Conservation (phyloP, 1,284 basidiomycete species). For the Volvariella volvacea region DNA sequence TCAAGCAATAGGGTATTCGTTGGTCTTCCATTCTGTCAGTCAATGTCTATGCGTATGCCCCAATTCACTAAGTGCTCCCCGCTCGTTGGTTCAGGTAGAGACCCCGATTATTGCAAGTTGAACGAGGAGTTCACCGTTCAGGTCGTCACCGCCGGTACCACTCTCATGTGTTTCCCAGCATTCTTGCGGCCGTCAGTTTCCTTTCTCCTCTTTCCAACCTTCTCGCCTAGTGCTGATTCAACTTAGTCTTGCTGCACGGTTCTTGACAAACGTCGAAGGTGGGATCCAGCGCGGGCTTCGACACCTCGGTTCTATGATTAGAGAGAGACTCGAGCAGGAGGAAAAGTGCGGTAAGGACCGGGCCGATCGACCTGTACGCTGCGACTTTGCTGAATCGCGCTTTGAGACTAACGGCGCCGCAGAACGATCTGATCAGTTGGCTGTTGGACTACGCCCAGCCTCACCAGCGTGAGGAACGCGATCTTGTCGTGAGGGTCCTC, state of each 20-base stretch:
- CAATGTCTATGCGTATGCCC: not conserved
- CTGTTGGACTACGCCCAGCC: constrained; percentile 31
- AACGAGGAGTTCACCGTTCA: constrained; percentile 10
- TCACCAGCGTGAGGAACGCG: constrained; percentile 20
- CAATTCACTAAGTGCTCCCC: not conserved
- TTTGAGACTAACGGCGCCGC: not conserved
- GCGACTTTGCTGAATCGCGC: not conserved
- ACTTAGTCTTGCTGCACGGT: constrained; percentile 18
- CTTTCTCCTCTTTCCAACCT: constrained; percentile 9
- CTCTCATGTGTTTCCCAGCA: constrained; percentile 10
- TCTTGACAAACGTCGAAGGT: constrained; percentile 18
- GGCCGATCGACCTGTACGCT: constrained; percentile 22
- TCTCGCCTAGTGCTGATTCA: not conserved
- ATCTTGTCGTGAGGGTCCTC: constrained; percentile 19
- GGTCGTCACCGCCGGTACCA: constrained; percentile 7
- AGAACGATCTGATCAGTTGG: constrained; percentile 37
- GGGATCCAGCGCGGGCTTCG: constrained; percentile 21
- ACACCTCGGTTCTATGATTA: constrained; percentile 31
- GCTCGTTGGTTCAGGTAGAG: constrained; percentile 6
- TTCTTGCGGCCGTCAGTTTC: constrained; percentile 11
- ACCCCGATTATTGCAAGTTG: constrained; percentile 10
- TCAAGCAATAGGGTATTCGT: constrained; percentile 18
- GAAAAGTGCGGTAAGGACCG: constrained; percentile 26
- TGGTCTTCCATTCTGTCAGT: constrained; percentile 17
- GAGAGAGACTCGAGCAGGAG: constrained; percentile 31